Conservation (phyloP, 1,284 basidiomycete species). For the Mycena sp. region DNA sequence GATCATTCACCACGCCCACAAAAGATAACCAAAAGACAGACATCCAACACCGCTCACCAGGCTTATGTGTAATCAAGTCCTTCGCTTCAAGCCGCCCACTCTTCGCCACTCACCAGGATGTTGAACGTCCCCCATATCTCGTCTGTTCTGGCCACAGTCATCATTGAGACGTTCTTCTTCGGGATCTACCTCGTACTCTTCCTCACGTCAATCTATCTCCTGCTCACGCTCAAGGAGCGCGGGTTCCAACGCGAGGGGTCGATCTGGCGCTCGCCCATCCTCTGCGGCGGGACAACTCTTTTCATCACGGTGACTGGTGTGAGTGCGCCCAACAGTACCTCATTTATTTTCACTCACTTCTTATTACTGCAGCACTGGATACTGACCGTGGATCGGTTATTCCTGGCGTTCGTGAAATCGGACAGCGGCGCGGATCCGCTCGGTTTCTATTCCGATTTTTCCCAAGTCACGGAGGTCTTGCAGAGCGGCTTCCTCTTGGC, state of each 20-base stretch:
- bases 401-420: neutral
- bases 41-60: too few species aligned
- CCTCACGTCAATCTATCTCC: neutral
- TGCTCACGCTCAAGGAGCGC: neutral
- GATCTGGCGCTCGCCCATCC: neutral
- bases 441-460: neutral
- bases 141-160: neutral
- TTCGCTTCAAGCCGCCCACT: too few species aligned
- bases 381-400: neutral
- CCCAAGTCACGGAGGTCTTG: neutral
- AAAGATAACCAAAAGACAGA: too few species aligned
- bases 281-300: neutral
- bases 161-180: neutral
- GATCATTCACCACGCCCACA: too few species aligned
- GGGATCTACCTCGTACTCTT: neutral
- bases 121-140: constrained; percentile 1
- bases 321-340: neutral
- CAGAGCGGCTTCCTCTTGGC: neutral
- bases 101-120: neutral
- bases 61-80: too few species aligned
- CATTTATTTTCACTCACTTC: too few species aligned
- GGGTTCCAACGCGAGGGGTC: too few species aligned
- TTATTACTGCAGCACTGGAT: neutral
- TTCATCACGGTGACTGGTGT: neutral
- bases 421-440: neutral